A percentile compares a stretch with the other conserved stretches of the same genome.
Evolutionary conservation across 1,284 basidiomycete species (phyloP).

Genomic region (Marasmius tenuissimus): DNA sequence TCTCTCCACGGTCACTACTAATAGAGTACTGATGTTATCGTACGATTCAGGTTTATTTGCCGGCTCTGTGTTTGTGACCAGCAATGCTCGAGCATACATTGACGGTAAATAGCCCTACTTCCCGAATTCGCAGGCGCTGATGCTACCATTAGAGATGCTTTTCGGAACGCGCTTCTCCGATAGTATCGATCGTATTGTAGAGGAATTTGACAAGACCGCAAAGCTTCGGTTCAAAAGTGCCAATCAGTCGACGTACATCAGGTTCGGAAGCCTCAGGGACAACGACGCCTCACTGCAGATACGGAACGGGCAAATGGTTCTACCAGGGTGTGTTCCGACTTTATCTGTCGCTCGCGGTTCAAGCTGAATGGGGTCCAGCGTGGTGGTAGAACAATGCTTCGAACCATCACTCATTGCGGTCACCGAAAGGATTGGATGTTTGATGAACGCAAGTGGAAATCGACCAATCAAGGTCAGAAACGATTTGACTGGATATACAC

Average conservation of each 20-base stretch:
- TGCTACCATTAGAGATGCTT: conserved; percentile 24
- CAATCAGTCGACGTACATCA: conserved; percentile 44
- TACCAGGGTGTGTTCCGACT: conserved; percentile 36
- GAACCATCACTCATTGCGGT: conserved; percentile 34
- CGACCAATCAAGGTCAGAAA: not conserved
- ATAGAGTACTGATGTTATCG: not conserved
- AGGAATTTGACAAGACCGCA: conserved; percentile 51
- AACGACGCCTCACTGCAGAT: conserved; percentile 45
- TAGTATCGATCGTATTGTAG: conserved; percentile 42
- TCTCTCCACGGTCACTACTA: not conserved
- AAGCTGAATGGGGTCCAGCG: conserved; percentile 20
- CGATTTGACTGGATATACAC: not conserved
- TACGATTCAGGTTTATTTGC: conserved; percentile 30
- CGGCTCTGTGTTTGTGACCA: conserved; percentile 42
- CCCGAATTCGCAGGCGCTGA: not conserved
- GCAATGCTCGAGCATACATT: conserved; percentile 35
- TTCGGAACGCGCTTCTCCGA: conserved; percentile 30
- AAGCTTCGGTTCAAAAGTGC: conserved; percentile 45
- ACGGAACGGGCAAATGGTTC: conserved; percentile 33
- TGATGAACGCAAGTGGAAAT: not conserved
- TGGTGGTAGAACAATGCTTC: conserved; percentile 33
- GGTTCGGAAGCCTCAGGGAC: conserved; percentile 48
- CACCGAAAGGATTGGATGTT: conserved; percentile 12
- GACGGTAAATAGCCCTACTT: conserved; percentile 24
- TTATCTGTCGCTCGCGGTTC: not conserved